A percentile compares a stretch with the other conserved stretches of the same genome.
Evolutionary conservation across 2,329 filamentous ascomycete species (phyloP).

Genomic region (Pseudogymnoascus sp.): DNA sequence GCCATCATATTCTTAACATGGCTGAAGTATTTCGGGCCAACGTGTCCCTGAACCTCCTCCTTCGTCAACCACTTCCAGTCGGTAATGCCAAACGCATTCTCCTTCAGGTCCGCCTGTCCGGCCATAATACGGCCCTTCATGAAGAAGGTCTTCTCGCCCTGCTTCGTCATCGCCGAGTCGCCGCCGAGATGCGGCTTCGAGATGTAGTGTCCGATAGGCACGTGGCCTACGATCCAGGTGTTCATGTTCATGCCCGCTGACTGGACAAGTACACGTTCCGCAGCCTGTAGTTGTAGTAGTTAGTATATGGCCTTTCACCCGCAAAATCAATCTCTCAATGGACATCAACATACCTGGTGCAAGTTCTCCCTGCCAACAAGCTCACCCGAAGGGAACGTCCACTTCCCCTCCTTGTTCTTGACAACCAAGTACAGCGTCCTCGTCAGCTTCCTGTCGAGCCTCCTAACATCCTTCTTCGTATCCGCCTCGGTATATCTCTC

Average conservation of each 20-base stretch:
- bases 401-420: constrained; percentile 60
- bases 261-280: constrained; percentile 68
- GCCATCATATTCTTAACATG: constrained; percentile 77
- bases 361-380: constrained; percentile 67
- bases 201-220: constrained; percentile 75
- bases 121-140: constrained; percentile 95
- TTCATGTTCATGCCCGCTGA: constrained; percentile 93
- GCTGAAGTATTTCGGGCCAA: constrained; percentile 64
- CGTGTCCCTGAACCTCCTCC: constrained; percentile 69
- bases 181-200: constrained; percentile 42
- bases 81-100: constrained; percentile 63
- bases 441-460: constrained; percentile 72
- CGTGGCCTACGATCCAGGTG: constrained; percentile 91
- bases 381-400: constrained; percentile 73
- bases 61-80: constrained; percentile 92
- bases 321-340: neutral
- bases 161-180: constrained; percentile 35
- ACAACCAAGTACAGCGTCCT: constrained; percentile 85
- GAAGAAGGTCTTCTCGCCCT: constrained; percentile 85
- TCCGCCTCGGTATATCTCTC: constrained; percentile 73
- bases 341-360: constrained; percentile 60
- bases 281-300: constrained; percentile 52
- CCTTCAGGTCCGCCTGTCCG: constrained; percentile 75
- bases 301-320: neutral
- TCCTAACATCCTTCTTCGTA: constrained; percentile 61